Conservation (phyloP, 1,284 basidiomycete genomes). For the Rhodotorula sp. region DNA sequence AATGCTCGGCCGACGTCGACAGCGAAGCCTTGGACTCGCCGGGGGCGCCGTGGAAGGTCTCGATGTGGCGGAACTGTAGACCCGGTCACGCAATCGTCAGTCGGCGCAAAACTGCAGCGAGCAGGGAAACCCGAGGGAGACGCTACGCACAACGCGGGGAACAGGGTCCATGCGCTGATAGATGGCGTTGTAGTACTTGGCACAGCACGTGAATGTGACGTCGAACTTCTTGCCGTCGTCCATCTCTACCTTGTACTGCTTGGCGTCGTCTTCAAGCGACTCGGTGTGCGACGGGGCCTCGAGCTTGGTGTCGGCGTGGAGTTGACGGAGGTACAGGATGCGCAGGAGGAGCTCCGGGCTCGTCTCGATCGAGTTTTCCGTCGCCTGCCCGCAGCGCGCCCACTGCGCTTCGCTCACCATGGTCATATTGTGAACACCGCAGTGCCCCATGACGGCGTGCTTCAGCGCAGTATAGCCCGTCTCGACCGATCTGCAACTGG, state of each 20-base stretch:
- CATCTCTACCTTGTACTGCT: background rate
- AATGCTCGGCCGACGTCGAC: no score
- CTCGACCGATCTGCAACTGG: background rate
- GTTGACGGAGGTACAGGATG: constrained; percentile 1
- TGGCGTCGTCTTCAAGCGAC: background rate
- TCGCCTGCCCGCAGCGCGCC: background rate
- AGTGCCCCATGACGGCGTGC: background rate
- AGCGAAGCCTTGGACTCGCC: no score
- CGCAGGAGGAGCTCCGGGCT: background rate
- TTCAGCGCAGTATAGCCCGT: background rate
- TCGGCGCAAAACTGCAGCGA: no score
- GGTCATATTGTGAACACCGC: background rate
- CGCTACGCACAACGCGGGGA: no score
- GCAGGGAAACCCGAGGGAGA: no score
- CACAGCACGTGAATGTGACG: background rate
- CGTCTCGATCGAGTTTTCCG: background rate
- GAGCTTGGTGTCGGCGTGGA: background rate
- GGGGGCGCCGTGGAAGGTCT: no score
- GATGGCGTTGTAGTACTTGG: background rate
- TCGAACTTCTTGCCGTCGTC: background rate
- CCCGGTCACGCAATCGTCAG: no score
- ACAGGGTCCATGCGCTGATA: background rate
- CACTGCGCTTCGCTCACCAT: background rate
- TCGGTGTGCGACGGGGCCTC: no score
- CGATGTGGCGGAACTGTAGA: no score